Evolutionary conservation across 2,329 filamentous ascomycete species (phyloP).

Genomic region (Botryotinia convoluta): DNA sequence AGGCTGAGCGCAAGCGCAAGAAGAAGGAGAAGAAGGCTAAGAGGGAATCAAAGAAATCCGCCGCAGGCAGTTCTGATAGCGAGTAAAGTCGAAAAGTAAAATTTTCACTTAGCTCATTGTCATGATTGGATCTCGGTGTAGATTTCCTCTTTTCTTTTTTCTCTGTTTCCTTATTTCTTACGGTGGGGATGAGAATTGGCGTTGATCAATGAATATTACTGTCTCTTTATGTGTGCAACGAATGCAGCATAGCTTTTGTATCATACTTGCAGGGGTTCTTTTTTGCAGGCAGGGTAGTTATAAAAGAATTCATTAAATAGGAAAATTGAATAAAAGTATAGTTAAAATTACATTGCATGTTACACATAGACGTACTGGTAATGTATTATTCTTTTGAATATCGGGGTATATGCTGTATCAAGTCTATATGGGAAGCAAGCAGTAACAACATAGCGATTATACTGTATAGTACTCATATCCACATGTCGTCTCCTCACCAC

Average conservation of each 20-base stretch:
- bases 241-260: constrained; percentile 15
- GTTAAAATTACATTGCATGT: background rate
- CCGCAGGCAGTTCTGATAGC: constrained; percentile 44
- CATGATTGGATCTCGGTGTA: background rate
- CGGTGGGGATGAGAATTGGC: constrained; percentile 14
- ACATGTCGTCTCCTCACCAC: background rate
- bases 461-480: background rate
- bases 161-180: constrained; percentile 4
- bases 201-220: constrained; percentile 12
- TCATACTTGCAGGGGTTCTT: constrained; percentile 16
- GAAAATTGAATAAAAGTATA: background rate
- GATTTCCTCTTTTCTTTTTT: constrained; percentile 4
- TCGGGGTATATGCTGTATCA: background rate
- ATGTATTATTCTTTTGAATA: background rate
- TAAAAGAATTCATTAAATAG: constrained; percentile 7
- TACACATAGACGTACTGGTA: background rate
- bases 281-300: constrained; percentile 14
- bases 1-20: constrained; percentile 51
- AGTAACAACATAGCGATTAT: background rate
- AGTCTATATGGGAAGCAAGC: background rate
- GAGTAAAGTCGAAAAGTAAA: constrained; percentile 40
- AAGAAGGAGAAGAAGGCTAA: constrained; percentile 53
- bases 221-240: constrained; percentile 11
- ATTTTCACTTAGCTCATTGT: background rate
- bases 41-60: constrained; percentile 49